Conservation (phyloP, 148 eudicot species). For the Persicaria tinctoria region DNA sequence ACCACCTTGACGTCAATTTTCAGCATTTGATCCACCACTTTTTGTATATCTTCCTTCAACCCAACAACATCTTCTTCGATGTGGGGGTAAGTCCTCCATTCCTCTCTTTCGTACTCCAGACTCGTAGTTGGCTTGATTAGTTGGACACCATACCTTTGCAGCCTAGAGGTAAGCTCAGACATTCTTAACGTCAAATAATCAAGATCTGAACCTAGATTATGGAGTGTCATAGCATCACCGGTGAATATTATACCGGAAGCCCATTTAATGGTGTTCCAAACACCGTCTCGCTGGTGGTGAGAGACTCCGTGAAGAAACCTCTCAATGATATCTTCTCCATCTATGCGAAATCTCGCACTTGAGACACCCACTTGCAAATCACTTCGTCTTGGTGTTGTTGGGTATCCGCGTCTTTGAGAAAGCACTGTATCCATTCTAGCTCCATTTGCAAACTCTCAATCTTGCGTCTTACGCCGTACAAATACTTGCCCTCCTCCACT, state of each 20-base stretch:
- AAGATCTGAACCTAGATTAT: neutral
- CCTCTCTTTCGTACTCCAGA: neutral
- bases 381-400: neutral
- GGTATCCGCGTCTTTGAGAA: conserved; percentile 5
- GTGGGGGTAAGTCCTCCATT: neutral
- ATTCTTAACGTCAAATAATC: neutral
- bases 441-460: conserved; percentile 4
- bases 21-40: neutral
- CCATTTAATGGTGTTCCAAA: neutral
- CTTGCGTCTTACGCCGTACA: neutral
- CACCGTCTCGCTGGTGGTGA: conserved; percentile 16
- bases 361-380: neutral
- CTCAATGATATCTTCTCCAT: neutral
- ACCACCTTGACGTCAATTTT: neutral
- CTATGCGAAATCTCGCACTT: neutral
- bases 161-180: neutral
- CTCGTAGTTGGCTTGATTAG: neutral
- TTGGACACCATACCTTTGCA: neutral
- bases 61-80: neutral
- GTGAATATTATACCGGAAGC: neutral
- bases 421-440: conserved; percentile 3
- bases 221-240: neutral
- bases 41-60: neutral
- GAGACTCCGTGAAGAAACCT: neutral
- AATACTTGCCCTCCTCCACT: conserved; percentile 2